phyloP scores from a whole-genome alignment of 345 rosid species.

The Brassica napus region DNA sequence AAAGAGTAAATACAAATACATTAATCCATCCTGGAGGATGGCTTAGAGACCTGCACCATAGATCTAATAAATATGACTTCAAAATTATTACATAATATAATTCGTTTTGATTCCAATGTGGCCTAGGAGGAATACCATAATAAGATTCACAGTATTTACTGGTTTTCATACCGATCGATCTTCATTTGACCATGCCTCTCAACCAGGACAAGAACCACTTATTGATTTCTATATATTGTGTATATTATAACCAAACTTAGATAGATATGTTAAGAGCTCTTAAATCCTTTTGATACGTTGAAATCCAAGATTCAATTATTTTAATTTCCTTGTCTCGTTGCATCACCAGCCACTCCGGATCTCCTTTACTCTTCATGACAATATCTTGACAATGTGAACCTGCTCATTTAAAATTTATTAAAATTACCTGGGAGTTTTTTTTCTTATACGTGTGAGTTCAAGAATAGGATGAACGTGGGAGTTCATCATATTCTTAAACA shows the following conservation, averaged over 20 bases:
- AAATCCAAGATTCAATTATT: slow-evolving; percentile 47
- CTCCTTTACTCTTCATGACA: slow-evolving; percentile 4
- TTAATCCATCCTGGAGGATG: neutral
- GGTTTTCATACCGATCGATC: neutral
- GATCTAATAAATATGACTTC: neutral
- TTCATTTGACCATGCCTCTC: neutral
- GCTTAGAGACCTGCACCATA: neutral
- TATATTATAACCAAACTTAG: slow-evolving; percentile 5
- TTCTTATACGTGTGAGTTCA: no score
- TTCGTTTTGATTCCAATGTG: neutral
- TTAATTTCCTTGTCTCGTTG: slow-evolving; percentile 41
- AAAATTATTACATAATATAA: neutral
- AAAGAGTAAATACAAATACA: neutral
- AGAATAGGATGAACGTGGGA: no score
- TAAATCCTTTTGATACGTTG: slow-evolving; percentile 33
- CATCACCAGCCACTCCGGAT: slow-evolving; percentile 48
- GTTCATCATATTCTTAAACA: neutral
- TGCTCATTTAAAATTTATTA: neutral
- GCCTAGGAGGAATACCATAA: neutral
- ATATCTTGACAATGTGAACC: slow-evolving; percentile 55
- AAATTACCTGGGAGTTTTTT: neutral
- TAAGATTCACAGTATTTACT: neutral
- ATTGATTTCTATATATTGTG: neutral
- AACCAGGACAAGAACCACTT: slow-evolving; percentile 1
- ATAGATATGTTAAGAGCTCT: slow-evolving; percentile 20